Evolutionary conservation across 2,329 filamentous ascomycete species (phyloP).

Genomic region (Cladosporium cucumerinum): DNA sequence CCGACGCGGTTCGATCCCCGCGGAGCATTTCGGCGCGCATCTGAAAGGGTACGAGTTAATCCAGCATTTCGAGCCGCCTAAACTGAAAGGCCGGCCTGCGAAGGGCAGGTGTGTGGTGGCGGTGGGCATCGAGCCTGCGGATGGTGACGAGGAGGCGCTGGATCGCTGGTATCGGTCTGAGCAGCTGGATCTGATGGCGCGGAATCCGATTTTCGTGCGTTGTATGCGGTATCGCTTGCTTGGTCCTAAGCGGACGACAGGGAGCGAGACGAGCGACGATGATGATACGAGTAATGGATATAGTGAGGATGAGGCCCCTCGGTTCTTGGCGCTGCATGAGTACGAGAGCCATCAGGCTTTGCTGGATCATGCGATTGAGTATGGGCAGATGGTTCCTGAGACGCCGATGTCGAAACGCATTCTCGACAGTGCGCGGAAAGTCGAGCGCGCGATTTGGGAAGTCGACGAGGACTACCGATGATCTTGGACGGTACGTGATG

Average conservation of each 20-base stretch:
- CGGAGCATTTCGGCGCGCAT: slow-evolving; percentile 16
- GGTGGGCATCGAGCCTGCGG: slow-evolving; percentile 18
- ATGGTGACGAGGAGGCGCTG: slow-evolving; percentile 15
- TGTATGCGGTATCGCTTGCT: slow-evolving; percentile 18
- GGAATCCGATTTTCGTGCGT: slow-evolving; percentile 18
- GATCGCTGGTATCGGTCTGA: slow-evolving; percentile 21
- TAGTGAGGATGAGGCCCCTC: slow-evolving; percentile 14
- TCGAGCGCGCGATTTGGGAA: slow-evolving; percentile 21
- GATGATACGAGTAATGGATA: not conserved
- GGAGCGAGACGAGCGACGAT: not conserved
- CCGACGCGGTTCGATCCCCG: not conserved
- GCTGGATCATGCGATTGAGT: slow-evolving; percentile 20
- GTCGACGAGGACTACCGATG: slow-evolving; percentile 10
- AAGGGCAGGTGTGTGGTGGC: slow-evolving; percentile 19
- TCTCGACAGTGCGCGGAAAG: slow-evolving; percentile 11
- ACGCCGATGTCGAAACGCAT: slow-evolving; percentile 17
- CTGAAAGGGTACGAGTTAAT: slow-evolving; percentile 16
- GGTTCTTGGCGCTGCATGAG: slow-evolving; percentile 19
- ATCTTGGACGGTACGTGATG: not conserved
- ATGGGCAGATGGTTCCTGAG: slow-evolving; percentile 18
- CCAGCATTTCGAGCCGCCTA: slow-evolving; percentile 17
- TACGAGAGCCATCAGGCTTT: slow-evolving; percentile 17
- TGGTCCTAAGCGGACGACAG: not conserved
- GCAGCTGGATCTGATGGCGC: slow-evolving; percentile 17
- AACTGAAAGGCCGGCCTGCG: not conserved